phyloP scores from a whole-genome alignment of 75 land plant genomes.

The Selaginella moellendorffii region DNA sequence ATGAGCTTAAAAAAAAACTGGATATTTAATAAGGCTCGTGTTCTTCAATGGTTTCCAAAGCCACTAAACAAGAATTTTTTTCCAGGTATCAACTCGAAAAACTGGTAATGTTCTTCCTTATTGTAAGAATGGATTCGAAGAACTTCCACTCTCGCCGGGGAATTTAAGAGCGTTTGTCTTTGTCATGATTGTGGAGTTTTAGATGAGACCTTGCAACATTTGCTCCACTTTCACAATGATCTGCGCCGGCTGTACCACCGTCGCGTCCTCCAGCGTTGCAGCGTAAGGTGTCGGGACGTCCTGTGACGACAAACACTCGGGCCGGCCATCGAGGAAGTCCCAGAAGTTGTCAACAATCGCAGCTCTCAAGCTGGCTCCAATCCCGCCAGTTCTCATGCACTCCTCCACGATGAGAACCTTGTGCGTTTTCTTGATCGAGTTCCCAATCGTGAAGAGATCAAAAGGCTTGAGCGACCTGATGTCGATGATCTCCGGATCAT shows the following conservation, averaged over 20 bases:
- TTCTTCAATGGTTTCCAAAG: background rate
- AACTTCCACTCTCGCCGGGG: no score
- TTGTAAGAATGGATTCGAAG: background rate
- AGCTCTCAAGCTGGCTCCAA: conserved; percentile 8
- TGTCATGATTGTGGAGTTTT: no score
- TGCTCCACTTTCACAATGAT: conserved; percentile 85
- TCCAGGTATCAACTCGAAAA: background rate
- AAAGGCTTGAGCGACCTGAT: conserved; percentile 2
- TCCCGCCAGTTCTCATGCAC: conserved; percentile 9
- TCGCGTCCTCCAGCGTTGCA: conserved; percentile 79
- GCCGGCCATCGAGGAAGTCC: conserved; percentile 80
- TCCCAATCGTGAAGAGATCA: conserved; percentile 1
- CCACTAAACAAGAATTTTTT: background rate
- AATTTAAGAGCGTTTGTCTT: no score
- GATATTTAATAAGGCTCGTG: background rate
- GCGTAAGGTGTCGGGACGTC: conserved; percentile 99
- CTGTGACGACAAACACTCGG: conserved; percentile 75
- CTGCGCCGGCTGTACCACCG: conserved; percentile 83
- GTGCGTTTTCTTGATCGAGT: conserved; percentile 5
- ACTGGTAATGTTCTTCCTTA: background rate
- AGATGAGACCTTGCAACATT: conserved; percentile 29
- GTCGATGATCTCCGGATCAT: conserved; percentile 7
- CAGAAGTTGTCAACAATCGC: conserved; percentile 81
- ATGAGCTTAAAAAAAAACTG: background rate
- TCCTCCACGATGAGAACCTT: conserved; percentile 7